A percentile compares a stretch with the other conserved stretches of the same genome.
Conservation (phyloP, 176 grass and related monocot species). For the Ananas comosus region DNA sequence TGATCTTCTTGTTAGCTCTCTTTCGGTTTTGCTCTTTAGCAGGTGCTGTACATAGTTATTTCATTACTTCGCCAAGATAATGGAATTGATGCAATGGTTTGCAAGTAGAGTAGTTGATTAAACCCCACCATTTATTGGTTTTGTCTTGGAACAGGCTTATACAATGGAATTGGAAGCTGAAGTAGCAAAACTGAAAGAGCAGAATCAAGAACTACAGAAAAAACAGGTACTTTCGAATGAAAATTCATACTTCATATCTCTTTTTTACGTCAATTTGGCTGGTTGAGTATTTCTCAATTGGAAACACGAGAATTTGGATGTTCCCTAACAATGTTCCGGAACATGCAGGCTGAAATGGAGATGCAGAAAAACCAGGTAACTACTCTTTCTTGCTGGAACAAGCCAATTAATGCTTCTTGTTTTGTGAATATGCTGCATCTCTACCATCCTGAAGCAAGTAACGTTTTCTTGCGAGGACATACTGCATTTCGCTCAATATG, state of each 20-base stretch:
- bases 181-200: conserved; percentile 77
- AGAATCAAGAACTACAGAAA: conserved; percentile 48
- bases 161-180: conserved; percentile 88
- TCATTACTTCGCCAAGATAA: too few species aligned
- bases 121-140: conserved; percentile 19
- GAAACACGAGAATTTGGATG: conserved; percentile 6
- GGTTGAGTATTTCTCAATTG: background rate
- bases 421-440: conserved; percentile 4
- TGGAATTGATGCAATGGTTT: too few species aligned
- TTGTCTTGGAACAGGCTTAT: conserved; percentile 47
- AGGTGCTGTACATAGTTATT: background rate
- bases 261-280: background rate
- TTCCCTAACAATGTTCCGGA: background rate
- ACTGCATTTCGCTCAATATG: background rate
- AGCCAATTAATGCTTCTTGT: background rate
- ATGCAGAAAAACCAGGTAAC: conserved; percentile 75
- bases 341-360: conserved; percentile 59
- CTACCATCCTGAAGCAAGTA: too few species aligned
- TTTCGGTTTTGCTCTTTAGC: background rate
- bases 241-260: background rate
- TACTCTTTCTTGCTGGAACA: background rate
- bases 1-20: conserved; percentile 7
- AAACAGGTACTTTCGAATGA: conserved; percentile 47
- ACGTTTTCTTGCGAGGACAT: too few species aligned
- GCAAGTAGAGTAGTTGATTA: background rate